Evolutionary conservation across 768 basidiomycete species (phyloP), one percentile per base, ranked within the genome.

Genomic region (Gloeostereum incarnatum): DNA sequence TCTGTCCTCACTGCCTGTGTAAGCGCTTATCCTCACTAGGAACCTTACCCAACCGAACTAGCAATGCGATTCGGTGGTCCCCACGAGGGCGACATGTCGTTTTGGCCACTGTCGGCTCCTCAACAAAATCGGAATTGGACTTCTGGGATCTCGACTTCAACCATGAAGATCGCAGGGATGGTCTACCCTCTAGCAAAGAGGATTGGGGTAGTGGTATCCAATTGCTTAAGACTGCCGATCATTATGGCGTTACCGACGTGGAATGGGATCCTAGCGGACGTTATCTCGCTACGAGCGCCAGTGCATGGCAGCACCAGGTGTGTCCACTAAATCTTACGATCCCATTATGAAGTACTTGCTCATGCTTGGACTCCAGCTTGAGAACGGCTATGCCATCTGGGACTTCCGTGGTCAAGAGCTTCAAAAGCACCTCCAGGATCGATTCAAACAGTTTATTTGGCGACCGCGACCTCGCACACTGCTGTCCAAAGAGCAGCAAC

Each of bases 391-490:
- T 55, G 83, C 83, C 7, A 78, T 99, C 48, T 98, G 93, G 91
- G 93, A 98, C 62, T 97, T 96, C 75, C 84, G 85, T 38, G 96
- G 94, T n/a, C 83, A 89, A 58, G 89, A 94, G 57, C 68, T 92
- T n/a, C 73, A 84, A 55, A 86, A 88, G 56, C 80, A 82, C 36
- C 78, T 91, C 41, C 68, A 85, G 45, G 96, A 98, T 56, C 78
- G 84, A 40, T 98, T 99, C 76, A 99, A 99, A 68, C 96, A 99
- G 59, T 91, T 98, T 62, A 75, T 97, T 45, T 99, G 94, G 94
- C 81, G 96, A 24, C 93, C 94, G 18, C 82, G 96, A n/a, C 90
- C 96, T 3, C 75, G 79, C 8, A 84, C 88, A 3, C 63, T 98
- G 36, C 69, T 99, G 41, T 71, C 78, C 34, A 89, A 84, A 55